Conservation (phyloP, 108 stramenopile genomes). For the Pseudonitzschia delicatissima region DNA sequence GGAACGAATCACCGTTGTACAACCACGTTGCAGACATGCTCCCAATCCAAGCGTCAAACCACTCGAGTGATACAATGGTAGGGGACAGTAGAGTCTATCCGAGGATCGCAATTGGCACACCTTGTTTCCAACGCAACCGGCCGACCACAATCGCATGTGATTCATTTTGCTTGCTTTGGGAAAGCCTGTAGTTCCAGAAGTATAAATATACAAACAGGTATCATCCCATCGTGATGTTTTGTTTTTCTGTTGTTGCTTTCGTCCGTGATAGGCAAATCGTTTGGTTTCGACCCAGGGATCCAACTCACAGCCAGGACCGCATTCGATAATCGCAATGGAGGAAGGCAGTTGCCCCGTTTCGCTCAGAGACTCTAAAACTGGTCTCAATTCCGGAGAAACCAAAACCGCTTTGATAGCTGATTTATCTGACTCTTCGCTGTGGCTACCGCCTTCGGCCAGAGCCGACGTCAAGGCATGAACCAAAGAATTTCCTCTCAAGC, state of each 20-base stretch:
- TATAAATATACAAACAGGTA: conserved; percentile 70
- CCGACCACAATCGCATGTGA: conserved; percentile 18
- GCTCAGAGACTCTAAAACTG: not conserved
- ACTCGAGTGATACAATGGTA: conserved; percentile 14
- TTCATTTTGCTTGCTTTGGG: conserved; percentile 32
- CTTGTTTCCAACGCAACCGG: conserved; percentile 4
- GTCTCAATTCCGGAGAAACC: conserved; percentile 13
- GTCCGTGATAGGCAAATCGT: conserved; percentile 8
- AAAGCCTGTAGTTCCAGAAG: conserved; percentile 91
- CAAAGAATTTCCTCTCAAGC: conserved; percentile 11
- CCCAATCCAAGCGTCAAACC: conserved; percentile 6
- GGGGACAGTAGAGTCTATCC: conserved; percentile 15
- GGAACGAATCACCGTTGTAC: conserved; percentile 7
- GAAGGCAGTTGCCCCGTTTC: conserved; percentile 5
- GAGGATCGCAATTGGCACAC: not conserved
- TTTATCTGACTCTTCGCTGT: not conserved
- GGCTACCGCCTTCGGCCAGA: not conserved
- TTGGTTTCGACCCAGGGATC: conserved; percentile 17
- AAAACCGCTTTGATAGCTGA: not conserved
- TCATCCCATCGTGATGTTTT: not conserved
- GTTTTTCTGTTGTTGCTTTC: not conserved
- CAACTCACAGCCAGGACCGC: conserved; percentile 2
- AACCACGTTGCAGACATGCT: conserved; percentile 9
- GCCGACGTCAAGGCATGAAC: conserved; percentile 15
- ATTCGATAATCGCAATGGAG: conserved; percentile 1